Base-by-base conservation (phyloP, 2,329 filamentous ascomycete species). In the Thyridium curvatum region DNA sequence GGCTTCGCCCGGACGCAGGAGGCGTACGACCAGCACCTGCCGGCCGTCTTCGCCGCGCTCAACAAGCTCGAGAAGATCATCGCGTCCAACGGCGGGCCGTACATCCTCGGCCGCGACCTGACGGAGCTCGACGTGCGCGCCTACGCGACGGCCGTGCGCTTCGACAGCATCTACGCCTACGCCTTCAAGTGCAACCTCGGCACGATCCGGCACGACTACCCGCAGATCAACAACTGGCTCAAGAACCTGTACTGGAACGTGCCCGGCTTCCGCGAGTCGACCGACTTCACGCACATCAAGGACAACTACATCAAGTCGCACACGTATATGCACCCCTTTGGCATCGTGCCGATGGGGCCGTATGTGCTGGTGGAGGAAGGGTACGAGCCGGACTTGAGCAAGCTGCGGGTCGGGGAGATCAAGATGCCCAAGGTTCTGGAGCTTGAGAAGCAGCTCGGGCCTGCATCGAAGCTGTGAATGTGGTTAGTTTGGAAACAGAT, bases 141-240 rank as follows among this genome's bases (percentile, higher is more conserved):
- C 0, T 83, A 75, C 47, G 65, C 70, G 3, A 81, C 77, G 0
- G 46, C 79, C 12, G 62, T 82, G n/a, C 64, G 78, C 3, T 73
- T 82, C 48, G 78, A 82, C 45, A 59, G 66, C 3, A 70, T 77
- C 4, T 83, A 82, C 50, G 74, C 77, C 12, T 76, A 82, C 61
- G 77, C 82, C 55, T 82, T 82, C 63, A 82, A 82, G 59, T 78
- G 74, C 49, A 82, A 82, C 52, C 54, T 82, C 21, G 74, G 77
- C 3, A 79, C 64, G 10, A 69, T 83, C 32, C 60, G 79, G 6
- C 70, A 75, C 49, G 68, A 75, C 40, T 82, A 82, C 47, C 78
- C 78, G 1, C 65, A 73, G 10, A 49, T 82, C 40, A 66, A 78
- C 51, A 75, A 78, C 45, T 82, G 77, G 74, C 46, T 82, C 46